phyloP scores from a whole-genome alignment of 306 rosid species.

The Ochetophila trinervis region DNA sequence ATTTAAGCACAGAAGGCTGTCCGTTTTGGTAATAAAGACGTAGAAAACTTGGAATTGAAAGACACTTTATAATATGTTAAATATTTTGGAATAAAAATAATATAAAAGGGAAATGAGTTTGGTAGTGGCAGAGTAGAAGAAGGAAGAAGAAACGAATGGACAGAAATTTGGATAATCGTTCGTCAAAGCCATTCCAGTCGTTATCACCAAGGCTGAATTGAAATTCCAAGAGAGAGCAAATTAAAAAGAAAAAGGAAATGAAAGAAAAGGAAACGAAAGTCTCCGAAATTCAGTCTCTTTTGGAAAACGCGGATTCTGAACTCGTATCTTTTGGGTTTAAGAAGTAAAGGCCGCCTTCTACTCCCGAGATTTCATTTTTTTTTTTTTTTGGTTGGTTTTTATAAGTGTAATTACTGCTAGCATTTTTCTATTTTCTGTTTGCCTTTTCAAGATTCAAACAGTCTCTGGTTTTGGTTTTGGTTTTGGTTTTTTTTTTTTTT shows the following conservation, averaged over 20 bases:
- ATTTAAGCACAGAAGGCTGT: conserved; percentile 13
- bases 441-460: conserved; percentile 42
- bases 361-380: conserved; percentile 7
- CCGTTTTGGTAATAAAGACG: conserved; percentile 18
- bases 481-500: too few species aligned
- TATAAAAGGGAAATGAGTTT: background rate
- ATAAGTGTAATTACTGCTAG: too few species aligned
- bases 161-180: conserved; percentile 40
- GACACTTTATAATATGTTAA: too few species aligned
- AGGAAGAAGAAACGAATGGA: conserved; percentile 29
- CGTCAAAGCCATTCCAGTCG: conserved; percentile 48
- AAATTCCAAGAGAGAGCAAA: conserved; percentile 14
- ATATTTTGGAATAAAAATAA: background rate
- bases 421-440: background rate
- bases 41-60: too few species aligned
- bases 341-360: too few species aligned
- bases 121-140: background rate
- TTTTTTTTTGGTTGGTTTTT: background rate
- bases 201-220: conserved; percentile 37
- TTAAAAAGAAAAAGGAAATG: background rate
- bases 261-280: conserved; percentile 12
- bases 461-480: background rate
- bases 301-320: conserved; percentile 45
- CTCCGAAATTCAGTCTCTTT: conserved; percentile 35
- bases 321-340: background rate